Conservation (phyloP, 257 asterid species). For the Solanum ossicruentum region DNA sequence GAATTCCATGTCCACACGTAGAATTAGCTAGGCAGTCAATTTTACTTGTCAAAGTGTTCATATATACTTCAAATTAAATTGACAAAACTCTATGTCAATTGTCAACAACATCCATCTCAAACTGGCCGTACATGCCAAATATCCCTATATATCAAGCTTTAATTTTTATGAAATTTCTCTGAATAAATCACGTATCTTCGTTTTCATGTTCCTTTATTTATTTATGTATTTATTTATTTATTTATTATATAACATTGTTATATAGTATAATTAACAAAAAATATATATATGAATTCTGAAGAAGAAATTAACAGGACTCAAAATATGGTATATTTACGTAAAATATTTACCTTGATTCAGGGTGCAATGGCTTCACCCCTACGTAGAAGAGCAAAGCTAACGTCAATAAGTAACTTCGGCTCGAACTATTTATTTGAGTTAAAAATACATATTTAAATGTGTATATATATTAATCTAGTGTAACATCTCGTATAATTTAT, state of each 20-base stretch:
- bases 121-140: neutral
- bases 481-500: too few species aligned
- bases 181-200: neutral
- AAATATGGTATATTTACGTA: neutral
- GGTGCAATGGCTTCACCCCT: neutral
- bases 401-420: too few species aligned
- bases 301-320: neutral
- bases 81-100: neutral
- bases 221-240: neutral
- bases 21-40: neutral
- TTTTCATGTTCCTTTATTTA: neutral
- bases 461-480: too few species aligned
- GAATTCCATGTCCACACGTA: neutral
- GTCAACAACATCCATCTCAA: neutral
- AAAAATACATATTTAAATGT: too few species aligned
- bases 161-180: neutral
- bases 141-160: neutral
- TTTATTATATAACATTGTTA: too few species aligned
- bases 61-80: too few species aligned
- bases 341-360: neutral
- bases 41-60: neutral
- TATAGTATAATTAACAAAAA: too few species aligned
- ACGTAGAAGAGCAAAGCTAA: neutral
- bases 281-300: too few species aligned
- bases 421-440: too few species aligned